Evolutionary conservation across 1,139 yeast species (phyloP).

Genomic region (Sugiyamaella grinbergsii): DNA sequence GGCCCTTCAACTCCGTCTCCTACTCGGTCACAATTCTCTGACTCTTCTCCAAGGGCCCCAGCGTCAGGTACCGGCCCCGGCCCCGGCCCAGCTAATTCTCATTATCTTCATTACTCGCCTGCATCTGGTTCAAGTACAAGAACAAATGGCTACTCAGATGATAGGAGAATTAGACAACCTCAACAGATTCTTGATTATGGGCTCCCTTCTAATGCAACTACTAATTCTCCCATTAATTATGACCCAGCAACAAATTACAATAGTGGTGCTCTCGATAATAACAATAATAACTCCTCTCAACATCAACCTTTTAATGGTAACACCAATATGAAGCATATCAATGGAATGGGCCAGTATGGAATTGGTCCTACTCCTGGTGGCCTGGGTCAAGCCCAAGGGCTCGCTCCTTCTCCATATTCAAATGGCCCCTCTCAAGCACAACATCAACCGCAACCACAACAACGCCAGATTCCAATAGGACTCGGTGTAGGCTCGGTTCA

Average conservation of each 20-base stretch:
- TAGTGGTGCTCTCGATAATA: background rate
- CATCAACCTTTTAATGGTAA: background rate
- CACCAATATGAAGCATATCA: constrained; percentile 4
- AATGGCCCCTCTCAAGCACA: constrained; percentile 22
- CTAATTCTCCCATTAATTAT: constrained; percentile 2
- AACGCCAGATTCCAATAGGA: constrained; percentile 17
- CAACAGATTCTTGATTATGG: constrained; percentile 15
- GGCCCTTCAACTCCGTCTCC: constrained; percentile 12
- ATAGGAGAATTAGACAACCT: constrained; percentile 4
- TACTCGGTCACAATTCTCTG: constrained; percentile 13
- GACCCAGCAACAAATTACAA: constrained; percentile 2
- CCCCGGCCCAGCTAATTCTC: background rate
- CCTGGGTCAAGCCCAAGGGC: constrained; percentile 1
- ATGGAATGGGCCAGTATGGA: constrained; percentile 6
- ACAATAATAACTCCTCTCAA: background rate
- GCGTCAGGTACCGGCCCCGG: no score
- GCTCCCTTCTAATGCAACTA: constrained; percentile 8
- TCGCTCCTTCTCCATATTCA: constrained; percentile 11
- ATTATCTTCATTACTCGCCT: constrained; percentile 7
- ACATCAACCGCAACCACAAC: constrained; percentile 21
- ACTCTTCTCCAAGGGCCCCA: constrained; percentile 8
- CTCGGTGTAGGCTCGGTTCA: constrained; percentile 20
- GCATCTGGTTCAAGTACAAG: constrained; percentile 2
- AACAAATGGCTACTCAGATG: constrained; percentile 1
- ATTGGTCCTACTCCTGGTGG: background rate